Percentiles rank a stretch among this genome's conserved stretches.
phyloP scores from a whole-genome alignment of 2,329 filamentous ascomycete genomes.

The Aspergillus transmontanensis region DNA sequence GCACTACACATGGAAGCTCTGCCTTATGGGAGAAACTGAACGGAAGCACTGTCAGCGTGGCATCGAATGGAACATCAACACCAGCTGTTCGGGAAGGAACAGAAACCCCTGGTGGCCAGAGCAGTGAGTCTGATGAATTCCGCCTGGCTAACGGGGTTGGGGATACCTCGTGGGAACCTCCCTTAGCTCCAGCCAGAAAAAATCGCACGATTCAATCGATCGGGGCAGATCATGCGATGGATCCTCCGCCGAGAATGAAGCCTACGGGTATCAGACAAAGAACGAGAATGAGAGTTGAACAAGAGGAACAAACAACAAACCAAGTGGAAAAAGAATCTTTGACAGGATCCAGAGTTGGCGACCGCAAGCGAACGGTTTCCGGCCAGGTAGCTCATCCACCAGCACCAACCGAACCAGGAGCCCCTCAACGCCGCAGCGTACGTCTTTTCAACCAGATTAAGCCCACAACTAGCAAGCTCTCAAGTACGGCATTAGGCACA shows the following conservation, averaged over 20 bases:
- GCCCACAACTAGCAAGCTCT: conserved; percentile 64
- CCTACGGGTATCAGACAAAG: conserved; percentile 51
- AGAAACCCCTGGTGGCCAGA: conserved; percentile 64
- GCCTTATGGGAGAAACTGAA: conserved; percentile 54
- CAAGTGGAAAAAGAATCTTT: conserved; percentile 35
- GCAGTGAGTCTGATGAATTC: conserved; percentile 44
- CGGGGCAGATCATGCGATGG: conserved; percentile 54
- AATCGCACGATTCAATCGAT: conserved; percentile 57
- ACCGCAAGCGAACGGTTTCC: conserved; percentile 90
- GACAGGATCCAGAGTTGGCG: conserved; percentile 47
- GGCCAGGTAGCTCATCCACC: conserved; percentile 65
- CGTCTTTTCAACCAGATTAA: conserved; percentile 72
- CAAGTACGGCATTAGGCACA: conserved; percentile 60
- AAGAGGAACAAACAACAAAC: conserved; percentile 42
- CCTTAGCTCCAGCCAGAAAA: conserved; percentile 49
- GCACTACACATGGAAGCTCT: conserved; percentile 42
- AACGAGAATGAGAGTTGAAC: conserved; percentile 41
- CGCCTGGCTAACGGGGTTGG: conserved; percentile 35
- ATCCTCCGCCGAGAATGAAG: conserved; percentile 67
- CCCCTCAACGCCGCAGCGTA: conserved; percentile 69
- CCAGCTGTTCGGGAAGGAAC: conserved; percentile 55
- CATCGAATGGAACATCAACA: conserved; percentile 31
- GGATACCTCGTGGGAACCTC: conserved; percentile 44
- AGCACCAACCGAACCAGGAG: conserved; percentile 62
- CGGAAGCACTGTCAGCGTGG: conserved; percentile 47